Evolutionary conservation across 2,329 filamentous ascomycete species (phyloP), one percentile per base, ranked within the genome.

Genomic region (Botrytis medusae): DNA sequence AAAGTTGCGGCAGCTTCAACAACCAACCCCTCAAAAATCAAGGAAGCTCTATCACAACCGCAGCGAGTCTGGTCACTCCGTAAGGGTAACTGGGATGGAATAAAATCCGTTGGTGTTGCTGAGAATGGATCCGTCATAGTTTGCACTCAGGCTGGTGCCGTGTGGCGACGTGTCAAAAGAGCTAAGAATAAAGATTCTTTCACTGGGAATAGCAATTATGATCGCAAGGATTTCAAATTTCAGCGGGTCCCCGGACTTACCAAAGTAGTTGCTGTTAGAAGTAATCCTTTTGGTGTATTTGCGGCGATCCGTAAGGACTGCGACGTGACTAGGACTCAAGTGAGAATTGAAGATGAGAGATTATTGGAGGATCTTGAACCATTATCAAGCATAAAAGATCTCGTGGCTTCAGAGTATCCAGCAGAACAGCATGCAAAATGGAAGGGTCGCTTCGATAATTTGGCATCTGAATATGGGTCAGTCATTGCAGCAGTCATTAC

Each of bases 91-190:
- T 81, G 80, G 80, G 92, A 93, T 74, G 94, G 94, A 5, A 95
- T 93, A 44, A 89, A 89, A 71, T 97, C 97, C 74, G 93, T 97
- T 2, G 92, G 90, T 75, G 91, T 98, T 4, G 94, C 95, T 54
- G 94, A 97, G 80, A 92, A 98, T 81, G 96, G 95, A 3, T 97
- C 95, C 0, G 93, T 99, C 76, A 97, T 99, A 72, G 90, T 99
- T 75, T 95, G 94, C 76, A 99, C 96, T 0, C 88, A 94, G 74
- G 95, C 94, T 60, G 96, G 96, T 3, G 95, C 93, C 65, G 95
- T 98, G 0, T 99, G 95, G 95, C 91, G 91, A 77, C 91, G 95
- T 74, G 90, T 96, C 69, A 94, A 93, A 79, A 89, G 96, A 74
- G 87, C 88, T 40, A 97, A 95, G 76, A 90, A 92, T 68, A 97